A percentile compares a stretch with the other conserved stretches of the same genome.
Evolutionary conservation across 345 rosid species (phyloP).

Genomic region (Eucalyptus regnans): DNA sequence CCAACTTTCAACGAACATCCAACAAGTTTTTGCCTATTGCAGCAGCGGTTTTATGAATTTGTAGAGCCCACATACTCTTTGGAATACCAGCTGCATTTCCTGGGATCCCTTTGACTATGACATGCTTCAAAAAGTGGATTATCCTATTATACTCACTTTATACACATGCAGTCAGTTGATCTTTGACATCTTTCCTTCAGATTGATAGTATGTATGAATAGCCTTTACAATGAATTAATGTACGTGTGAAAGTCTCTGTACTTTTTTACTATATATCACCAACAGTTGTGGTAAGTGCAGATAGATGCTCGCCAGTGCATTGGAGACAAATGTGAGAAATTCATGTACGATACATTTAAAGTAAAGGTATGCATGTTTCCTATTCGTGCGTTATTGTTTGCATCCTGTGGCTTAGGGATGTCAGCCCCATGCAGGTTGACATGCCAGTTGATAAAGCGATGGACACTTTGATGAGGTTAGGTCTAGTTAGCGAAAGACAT

Average conservation of each 20-base stretch:
- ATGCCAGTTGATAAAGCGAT: constrained; percentile 77
- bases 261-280: not conserved
- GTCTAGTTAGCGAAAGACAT: constrained; percentile 44
- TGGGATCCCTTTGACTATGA: not conserved
- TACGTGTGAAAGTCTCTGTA: not conserved
- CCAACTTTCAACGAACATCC: not conserved
- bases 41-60: not conserved
- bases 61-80: not conserved
- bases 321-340: constrained; percentile 77
- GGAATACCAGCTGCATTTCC: not conserved
- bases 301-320: constrained; percentile 20
- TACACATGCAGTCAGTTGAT: not conserved
- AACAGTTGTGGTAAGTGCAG: constrained; percentile 18
- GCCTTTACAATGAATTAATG: not conserved
- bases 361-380: constrained; percentile 33
- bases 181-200: not conserved
- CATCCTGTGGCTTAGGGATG: not conserved
- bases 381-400: not conserved
- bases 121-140: not conserved
- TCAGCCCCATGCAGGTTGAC: constrained; percentile 42
- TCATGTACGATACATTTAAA: constrained; percentile 51
- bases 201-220: not conserved
- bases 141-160: not conserved
- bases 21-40: not conserved
- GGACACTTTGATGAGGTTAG: constrained; percentile 53